Evolutionary conservation across 441 rosid genomes (phyloP), one percentile per base, ranked within the genome.

Genomic region (Biscutella laevigata): DNA sequence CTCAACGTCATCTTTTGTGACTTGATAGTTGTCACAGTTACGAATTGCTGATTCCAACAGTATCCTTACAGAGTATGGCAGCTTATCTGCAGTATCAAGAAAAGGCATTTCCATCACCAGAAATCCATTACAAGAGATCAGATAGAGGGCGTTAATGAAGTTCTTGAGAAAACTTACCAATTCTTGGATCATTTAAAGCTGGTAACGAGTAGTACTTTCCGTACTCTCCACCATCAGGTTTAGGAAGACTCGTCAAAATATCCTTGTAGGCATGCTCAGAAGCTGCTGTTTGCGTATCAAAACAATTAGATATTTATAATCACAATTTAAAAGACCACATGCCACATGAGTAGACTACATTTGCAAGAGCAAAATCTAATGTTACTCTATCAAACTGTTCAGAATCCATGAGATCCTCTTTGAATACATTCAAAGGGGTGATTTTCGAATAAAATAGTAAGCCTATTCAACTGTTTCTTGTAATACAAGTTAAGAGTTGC

Each of bases 41-140:
- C 77, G 74, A 22, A 77, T 74, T 6, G 84, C 90, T 10, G 90
- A 77, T 59, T 83, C 86, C 64, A 77, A 21, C 30, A 83, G 81
- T 48, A 83, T 80, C 54, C 72, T 74, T 41, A 80, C 73, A 22
- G 79, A 79, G 53, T 61, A 82, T 39, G 89, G 82, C 22, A 82
- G 58, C 59, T 45, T 73, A 29, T 74, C 89, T 82, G 68, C 57
- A 65, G 17, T 11, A 45, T 42, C 6, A 46, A 8, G 3, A 20
- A 48, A 35, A 64, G 9, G 28, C 25, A 16, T 64, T 15, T 29
- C 13, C 27, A 21, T 53, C 47, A 38, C 27, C 17, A 63, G 4
- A 38, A n/a, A 24, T 11, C 6, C 17, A 45, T 37, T 9, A 54
- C 12, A 45, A 22, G 13, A 4, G 5, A 30, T 17, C 13, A 55